phyloP scores from a whole-genome alignment of 768 basidiomycete species.

The Rhodotorula toruloides region DNA sequence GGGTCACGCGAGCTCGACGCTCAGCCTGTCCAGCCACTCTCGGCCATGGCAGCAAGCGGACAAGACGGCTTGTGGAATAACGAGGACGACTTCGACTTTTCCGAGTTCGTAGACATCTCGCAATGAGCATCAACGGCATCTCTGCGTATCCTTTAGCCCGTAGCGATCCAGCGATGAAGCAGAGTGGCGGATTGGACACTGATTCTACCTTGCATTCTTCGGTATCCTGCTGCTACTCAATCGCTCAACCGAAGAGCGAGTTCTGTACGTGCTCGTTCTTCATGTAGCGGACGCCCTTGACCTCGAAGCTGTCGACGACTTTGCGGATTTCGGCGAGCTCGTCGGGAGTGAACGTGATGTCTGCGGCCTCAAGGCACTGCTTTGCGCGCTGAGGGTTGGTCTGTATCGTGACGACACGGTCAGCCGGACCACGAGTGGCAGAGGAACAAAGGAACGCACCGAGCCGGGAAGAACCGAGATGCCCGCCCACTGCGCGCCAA shows the following conservation, averaged over 20 bases:
- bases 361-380: slow-evolving; percentile 53
- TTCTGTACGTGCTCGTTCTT: background rate
- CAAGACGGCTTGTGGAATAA: too few species aligned
- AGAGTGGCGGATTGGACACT: too few species aligned
- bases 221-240: too few species aligned
- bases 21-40: too few species aligned
- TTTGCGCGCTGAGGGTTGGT: slow-evolving; percentile 25
- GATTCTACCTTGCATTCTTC: too few species aligned
- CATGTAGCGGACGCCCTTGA: slow-evolving; percentile 52
- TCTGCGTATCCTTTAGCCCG: too few species aligned
- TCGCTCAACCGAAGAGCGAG: background rate
- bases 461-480: slow-evolving; percentile 34
- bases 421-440: background rate
- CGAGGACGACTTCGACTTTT: too few species aligned
- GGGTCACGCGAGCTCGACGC: too few species aligned
- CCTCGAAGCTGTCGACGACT: slow-evolving; percentile 46
- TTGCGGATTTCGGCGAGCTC: slow-evolving; percentile 52
- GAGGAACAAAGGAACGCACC: slow-evolving; percentile 7
- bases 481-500: slow-evolving; percentile 18
- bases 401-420: background rate
- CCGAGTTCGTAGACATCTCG: too few species aligned
- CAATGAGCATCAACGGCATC: too few species aligned
- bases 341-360: slow-evolving; percentile 49
- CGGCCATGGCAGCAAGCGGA: too few species aligned
- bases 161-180: too few species aligned